Conservation (phyloP, 192 early-diverging fungal genomes). For the Rhizoclosmatium globosum region DNA sequence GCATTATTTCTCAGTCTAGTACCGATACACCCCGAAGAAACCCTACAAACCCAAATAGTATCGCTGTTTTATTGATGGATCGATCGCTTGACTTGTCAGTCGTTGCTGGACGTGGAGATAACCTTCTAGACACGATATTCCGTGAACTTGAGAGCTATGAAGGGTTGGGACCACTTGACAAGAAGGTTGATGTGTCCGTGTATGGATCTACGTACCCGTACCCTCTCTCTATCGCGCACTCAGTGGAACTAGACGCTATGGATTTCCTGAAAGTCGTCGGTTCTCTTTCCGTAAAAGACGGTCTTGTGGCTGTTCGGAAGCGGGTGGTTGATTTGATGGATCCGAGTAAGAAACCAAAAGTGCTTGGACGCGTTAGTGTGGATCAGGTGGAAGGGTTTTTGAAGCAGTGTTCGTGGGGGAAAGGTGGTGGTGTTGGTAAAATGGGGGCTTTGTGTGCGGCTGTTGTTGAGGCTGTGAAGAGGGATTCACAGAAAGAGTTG, state of each 20-base stretch:
- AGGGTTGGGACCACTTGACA: neutral
- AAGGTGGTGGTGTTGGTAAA: conserved; percentile 1
- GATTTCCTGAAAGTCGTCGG: conserved; percentile 22
- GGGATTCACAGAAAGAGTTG: neutral
- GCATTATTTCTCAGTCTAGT: conserved; percentile 23
- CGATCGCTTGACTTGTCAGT: conserved; percentile 26
- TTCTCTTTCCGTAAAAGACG: conserved; percentile 26
- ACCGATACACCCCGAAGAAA: conserved; percentile 6
- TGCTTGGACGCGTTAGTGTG: conserved; percentile 22
- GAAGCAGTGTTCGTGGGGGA: conserved; percentile 6
- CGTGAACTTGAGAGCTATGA: neutral
- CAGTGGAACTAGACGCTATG: conserved; percentile 22
- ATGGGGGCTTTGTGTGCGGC: neutral
- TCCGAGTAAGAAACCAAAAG: conserved; percentile 1
- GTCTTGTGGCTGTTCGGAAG: conserved; percentile 30
- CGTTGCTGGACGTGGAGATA: conserved; percentile 23
- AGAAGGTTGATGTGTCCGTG: neutral
- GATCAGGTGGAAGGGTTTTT: conserved; percentile 34
- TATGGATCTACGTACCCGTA: neutral
- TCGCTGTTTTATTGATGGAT: conserved; percentile 26
- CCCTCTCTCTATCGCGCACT: conserved; percentile 11
- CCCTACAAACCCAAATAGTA: neutral
- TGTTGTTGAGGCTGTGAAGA: neutral
- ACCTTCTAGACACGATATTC: conserved; percentile 26
- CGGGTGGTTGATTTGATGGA: conserved; percentile 29